phyloP scores from a whole-genome alignment of 495 filamentous ascomycete species.

The Mytilinidion resinicola region DNA sequence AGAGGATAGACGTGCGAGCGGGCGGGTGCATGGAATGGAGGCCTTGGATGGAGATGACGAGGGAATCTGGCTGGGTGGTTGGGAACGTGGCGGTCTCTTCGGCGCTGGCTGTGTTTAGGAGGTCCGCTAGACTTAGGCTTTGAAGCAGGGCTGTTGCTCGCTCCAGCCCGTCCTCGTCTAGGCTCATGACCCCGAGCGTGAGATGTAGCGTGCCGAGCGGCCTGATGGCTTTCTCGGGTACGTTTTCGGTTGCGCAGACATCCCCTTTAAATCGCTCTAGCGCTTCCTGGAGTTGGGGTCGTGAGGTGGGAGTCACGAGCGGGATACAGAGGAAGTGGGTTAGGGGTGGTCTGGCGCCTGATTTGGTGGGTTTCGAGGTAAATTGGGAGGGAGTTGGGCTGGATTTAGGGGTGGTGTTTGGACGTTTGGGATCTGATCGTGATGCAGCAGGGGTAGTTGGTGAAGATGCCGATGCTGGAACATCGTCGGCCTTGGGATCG shows the following conservation, averaged over 20 bases:
- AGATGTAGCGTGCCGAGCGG: constrained; percentile 78
- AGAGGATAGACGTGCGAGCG: constrained; percentile 47
- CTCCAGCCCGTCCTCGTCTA: constrained; percentile 52
- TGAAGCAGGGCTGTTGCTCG: constrained; percentile 52
- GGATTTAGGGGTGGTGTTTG: no score
- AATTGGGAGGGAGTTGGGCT: no score
- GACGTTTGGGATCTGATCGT: no score
- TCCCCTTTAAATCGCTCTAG: constrained; percentile 56
- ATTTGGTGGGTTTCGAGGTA: not conserved
- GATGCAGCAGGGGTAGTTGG: no score
- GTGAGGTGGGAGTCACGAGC: constrained; percentile 56
- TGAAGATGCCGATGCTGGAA: no score
- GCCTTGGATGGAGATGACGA: constrained; percentile 19
- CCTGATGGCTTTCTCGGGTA: constrained; percentile 50
- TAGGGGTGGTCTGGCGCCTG: constrained; percentile 36
- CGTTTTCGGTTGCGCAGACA: constrained; percentile 27
- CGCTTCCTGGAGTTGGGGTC: constrained; percentile 55
- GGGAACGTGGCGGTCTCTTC: constrained; percentile 17
- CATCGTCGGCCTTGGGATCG: not conserved
- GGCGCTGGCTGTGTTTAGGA: constrained; percentile 11
- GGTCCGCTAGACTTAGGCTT: constrained; percentile 8
- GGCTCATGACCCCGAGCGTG: constrained; percentile 81
- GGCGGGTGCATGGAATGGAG: constrained; percentile 37
- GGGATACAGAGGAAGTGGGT: constrained; percentile 90
- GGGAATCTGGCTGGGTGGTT: not conserved